Base-by-base conservation (phyloP, 495 filamentous ascomycete genomes). In the Neurospora tetraspora region DNA sequence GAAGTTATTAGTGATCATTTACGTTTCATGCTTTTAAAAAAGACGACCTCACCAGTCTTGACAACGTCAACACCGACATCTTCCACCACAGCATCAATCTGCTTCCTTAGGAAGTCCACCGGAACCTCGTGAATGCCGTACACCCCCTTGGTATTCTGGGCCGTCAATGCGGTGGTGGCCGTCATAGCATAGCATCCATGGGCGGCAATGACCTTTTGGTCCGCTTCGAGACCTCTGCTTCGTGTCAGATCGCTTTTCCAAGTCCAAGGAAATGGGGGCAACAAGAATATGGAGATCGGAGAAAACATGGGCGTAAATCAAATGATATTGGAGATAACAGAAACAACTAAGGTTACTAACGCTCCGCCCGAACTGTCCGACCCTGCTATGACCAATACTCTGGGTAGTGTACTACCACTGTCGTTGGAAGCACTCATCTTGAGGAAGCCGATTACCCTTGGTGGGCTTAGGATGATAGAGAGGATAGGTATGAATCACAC, bases 181-280 rank as follows among this genome's bases (percentile, higher is more conserved):
- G 95, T 97, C 88, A 97, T 96, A 72, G 94, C 94, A 84, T 98
- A 98, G 83, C 91, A 93, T 65, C 90, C 90, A 87, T 98, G 93
- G 20, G 92, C 92, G 36, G 94, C 92, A 42, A 98, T 91, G 70
- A 97, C 94, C 78, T 96, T 95, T 81, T 98, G 94, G 82, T 99
- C 96, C 39, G 96, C 96, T 79, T 99, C 96, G 47, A 99, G 89
- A n/a, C 96, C 96, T 47, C 94, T 97, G 74, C 61, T 71, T 20
- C 14, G 37, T n/a, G 39, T 68, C 34, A 27, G 53, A 59, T 72
- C 43, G 70, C 68, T 36, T 68, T 71, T 71, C 45, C 74, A 68
- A 76, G 53, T 73, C 20, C 12, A 14, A n/a, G 9, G 18, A 70
- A 12, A 69, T 18, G 16, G 70, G 27, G 36, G 72, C 71, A 43